Base-by-base conservation (phyloP, 495 filamentous ascomycete species). In the Xylaria acuta region DNA sequence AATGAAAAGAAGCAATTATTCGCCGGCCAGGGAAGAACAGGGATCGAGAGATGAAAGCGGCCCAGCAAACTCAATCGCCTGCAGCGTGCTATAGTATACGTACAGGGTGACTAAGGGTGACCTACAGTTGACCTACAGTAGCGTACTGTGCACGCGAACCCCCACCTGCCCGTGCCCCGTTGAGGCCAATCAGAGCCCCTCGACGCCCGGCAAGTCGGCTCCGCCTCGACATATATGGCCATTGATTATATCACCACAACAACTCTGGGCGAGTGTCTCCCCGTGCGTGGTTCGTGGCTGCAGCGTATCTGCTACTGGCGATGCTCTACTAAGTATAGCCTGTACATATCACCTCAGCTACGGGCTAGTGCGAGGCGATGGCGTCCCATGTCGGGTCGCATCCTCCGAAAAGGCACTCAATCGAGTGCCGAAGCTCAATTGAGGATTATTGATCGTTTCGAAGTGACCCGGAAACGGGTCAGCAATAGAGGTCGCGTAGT, bases 1-100 rank as follows among this genome's bases (percentile, higher is more conserved):
- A 72, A 67, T 72, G 67, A 59, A 67, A 67, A 67, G 62, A 65
- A 72, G 63, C 70, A 72, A 72, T 67, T 60, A 51, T 53, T 64
- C 36, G 60, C 60, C 25, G 60, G 38, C 8, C 38, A 40, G 60
- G 60, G 22, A 41, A 32, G 30, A 51, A 3, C 70, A 66, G 70
- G 69, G 69, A 49, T 64, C n/a, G 14, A 41, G n/a, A 45, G 45
- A 60, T 51, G 51, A 72, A 72, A 65, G 62, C 62, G 51, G 62
- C n/a, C 45, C 34, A 45, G 22, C 51, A 51, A 38, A 56, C 32
- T 56, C 36, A 34, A 56, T 63, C 63, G 59, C 43, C 25, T 41
- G 64, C 47, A 36, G 45, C 25, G 43, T 34, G 30, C n/a, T 11
- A 58, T 9, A 41, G 12, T 1, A 14, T 34, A 2, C 3, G 0